phyloP scores from a whole-genome alignment of 179 eudicot genomes.

The Beta macrorhiza region DNA sequence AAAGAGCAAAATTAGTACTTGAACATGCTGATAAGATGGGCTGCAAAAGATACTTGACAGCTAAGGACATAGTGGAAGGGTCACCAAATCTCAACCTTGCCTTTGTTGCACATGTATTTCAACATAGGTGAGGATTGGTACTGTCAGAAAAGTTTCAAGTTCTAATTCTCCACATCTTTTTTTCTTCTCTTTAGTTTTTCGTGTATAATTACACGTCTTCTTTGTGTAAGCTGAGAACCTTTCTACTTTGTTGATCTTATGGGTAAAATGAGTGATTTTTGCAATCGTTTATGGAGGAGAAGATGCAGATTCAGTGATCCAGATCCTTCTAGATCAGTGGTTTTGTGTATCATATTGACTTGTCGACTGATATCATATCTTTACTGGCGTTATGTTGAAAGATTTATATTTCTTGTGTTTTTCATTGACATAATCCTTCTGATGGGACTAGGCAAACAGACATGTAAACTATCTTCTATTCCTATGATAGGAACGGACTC shows the following conservation, averaged over 20 bases:
- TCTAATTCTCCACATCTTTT: not conserved
- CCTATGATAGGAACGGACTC: slow-evolving; percentile 73
- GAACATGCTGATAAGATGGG: slow-evolving; percentile 99
- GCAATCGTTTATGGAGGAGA: not conserved
- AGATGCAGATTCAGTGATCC: not conserved
- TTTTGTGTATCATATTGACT: not conserved
- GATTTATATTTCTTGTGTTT: not conserved
- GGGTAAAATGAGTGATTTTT: not conserved
- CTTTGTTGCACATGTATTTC: slow-evolving; percentile 96
- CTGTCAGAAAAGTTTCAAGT: not conserved
- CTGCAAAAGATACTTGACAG: slow-evolving; percentile 95
- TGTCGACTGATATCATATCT: no score
- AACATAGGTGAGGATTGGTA: slow-evolving; percentile 68
- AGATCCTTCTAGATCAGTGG: no score
- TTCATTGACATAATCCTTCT: not conserved
- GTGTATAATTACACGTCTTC: not conserved
- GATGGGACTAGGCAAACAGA: slow-evolving; percentile 1
- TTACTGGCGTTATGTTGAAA: not conserved
- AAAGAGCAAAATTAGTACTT: slow-evolving; percentile 86
- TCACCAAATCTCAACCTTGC: slow-evolving; percentile 98
- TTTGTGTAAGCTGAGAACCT: not conserved
- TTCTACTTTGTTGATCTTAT: not conserved
- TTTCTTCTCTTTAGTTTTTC: not conserved
- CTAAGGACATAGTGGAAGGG: slow-evolving; percentile 96
- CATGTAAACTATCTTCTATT: slow-evolving; percentile 20